Evolutionary conservation across 2,329 filamentous ascomycete species (phyloP), one percentile per base, ranked within the genome.

Genomic region (Clonostachys chloroleuca): DNA sequence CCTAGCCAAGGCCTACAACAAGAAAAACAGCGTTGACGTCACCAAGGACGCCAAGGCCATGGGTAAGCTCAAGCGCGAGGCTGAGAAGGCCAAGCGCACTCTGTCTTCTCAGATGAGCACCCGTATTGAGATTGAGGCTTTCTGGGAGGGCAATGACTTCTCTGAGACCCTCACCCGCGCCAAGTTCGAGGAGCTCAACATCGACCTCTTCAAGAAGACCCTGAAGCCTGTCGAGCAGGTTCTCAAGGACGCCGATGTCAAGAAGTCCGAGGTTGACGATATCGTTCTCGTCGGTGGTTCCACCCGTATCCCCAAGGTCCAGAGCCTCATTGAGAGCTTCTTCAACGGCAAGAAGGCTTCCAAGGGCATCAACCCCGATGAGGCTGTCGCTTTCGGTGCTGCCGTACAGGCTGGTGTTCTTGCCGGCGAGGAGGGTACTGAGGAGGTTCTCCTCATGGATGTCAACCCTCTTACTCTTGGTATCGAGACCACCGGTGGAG

Each of bases 121-220:
- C 57, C 88, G 89, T 59, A 91, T 96, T 59, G 94, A 97, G 77
- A 96, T 99, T 56, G 94, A 99, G 73, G 86, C 89, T 58, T 95
- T 99, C 87, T 87, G 89, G 75, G 84, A 95, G 60, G 94, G 94
- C 77, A 86, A 95, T 58, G 94, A 97, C 72, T 96, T 97, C 81
- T 96, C 92, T 43, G 92, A 97, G 84, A 96, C 91, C 53, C 83
- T 99, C 46, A 96, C 92, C 69, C 89, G 92, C 61, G 94, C 94
- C 80, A 97, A 97, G 83, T 97, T 99, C 64, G 94, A 99, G 77
- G 92, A 97, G 76, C 83, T 97, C 62, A 97, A 97, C 87, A 92
- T 92, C 60, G 92, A 97, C 64, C 86, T 97, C 52, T 97, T 97
- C 87, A 96, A 96, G 86, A 95, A 94, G 83, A 97, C 94, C 49